These are phyloP conservation scores for Orbilia ellipsospora DNA, from an alignment of 2,329 filamentous ascomycete genomes.

Conservation along the genomic window DNA sequence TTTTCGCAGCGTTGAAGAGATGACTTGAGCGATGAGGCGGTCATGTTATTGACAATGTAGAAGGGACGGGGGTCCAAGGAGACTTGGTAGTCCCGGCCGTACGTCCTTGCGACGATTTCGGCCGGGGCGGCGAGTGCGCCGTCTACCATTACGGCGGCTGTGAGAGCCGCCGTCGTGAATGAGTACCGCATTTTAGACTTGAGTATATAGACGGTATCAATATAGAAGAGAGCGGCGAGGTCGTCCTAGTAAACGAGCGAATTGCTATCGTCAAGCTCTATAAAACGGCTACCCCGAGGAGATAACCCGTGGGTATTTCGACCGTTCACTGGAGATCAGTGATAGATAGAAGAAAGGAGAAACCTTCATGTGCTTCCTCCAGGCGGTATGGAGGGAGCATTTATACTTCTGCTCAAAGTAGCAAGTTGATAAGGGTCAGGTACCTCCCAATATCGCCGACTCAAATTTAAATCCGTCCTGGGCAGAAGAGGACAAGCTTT, in stretches of 20 bases:
- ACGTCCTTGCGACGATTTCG: conserved; percentile 21
- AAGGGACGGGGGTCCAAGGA: conserved; percentile 73
- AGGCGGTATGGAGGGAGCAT: conserved; percentile 13
- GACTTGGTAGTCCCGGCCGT: conserved; percentile 60
- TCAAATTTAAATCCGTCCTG: conserved; percentile 16
- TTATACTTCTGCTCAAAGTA: conserved; percentile 41
- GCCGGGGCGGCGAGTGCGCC: conserved; percentile 22
- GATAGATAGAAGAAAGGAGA: conserved; percentile 9
- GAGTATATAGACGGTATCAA: background rate
- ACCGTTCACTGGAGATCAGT: conserved; percentile 2
- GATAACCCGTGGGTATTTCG: conserved; percentile 9
- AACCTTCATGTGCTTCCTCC: conserved; percentile 1
- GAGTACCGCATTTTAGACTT: conserved; percentile 37
- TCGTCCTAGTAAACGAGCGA: background rate
- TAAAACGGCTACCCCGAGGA: conserved; percentile 16
- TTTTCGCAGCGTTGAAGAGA: conserved; percentile 69
- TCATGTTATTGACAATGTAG: conserved; percentile 74
- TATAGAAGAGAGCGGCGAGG: conserved; percentile 1
- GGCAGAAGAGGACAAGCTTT: conserved; percentile 9
- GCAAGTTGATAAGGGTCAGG: conserved; percentile 14
- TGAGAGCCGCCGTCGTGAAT: conserved; percentile 28
- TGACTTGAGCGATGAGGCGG: conserved; percentile 70
- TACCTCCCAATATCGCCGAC: conserved; percentile 18
- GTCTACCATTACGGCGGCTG: conserved; percentile 37
- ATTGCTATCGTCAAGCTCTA: conserved; percentile 25